Conservation (phyloP, 768 basidiomycete species). For the Hericium rajendrae region DNA sequence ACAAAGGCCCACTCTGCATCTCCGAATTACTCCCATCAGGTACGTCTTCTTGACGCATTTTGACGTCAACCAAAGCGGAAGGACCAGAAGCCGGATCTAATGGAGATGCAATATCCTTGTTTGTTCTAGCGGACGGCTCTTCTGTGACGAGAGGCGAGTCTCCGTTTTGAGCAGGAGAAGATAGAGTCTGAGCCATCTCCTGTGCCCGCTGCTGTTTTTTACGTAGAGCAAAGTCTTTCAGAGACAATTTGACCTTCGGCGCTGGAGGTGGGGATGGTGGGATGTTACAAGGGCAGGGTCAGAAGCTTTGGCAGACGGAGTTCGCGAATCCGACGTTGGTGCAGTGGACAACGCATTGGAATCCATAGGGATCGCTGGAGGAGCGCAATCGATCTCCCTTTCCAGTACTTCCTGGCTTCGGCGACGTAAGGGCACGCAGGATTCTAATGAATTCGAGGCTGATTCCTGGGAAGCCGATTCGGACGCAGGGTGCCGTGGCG, state of each 20-base stretch:
- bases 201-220: conserved; percentile 16
- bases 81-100: not conserved
- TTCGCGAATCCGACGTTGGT: too few species aligned
- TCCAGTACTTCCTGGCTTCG: too few species aligned
- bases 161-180: not conserved
- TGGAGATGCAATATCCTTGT: not conserved
- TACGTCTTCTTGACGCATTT: not conserved
- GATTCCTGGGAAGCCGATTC: not conserved
- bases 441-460: not conserved
- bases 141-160: not conserved
- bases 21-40: not conserved
- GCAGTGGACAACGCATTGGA: too few species aligned
- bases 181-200: conserved; percentile 1
- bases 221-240: conserved; percentile 14
- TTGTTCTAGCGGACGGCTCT: not conserved
- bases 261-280: conserved; percentile 1
- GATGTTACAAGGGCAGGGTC: not conserved
- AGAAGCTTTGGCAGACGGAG: not conserved
- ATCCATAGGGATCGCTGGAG: too few species aligned
- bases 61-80: not conserved
- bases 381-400: too few species aligned
- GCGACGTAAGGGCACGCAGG: too few species aligned
- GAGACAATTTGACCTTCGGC: conserved; percentile 15
- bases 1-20: not conserved
- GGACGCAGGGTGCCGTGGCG: not conserved